Percentiles rank a stretch among this genome's conserved stretches.
Evolutionary conservation across 2,329 filamentous ascomycete species (phyloP).

Genomic region (Penicillium sp.): DNA sequence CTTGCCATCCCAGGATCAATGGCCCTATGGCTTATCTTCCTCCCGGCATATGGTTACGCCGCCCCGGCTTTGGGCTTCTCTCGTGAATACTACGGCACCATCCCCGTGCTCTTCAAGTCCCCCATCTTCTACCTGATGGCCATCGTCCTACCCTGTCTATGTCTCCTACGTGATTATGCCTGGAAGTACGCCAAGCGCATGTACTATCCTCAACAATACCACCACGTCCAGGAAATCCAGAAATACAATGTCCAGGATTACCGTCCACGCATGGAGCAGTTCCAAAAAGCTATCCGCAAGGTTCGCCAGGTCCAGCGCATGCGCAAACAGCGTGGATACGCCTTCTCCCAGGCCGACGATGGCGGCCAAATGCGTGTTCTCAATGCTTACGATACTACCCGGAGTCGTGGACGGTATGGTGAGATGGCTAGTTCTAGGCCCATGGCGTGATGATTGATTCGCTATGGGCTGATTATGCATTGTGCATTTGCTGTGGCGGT

Average conservation of each 20-base stretch:
- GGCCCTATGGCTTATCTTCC: slow-evolving; percentile 84
- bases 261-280: slow-evolving; percentile 97
- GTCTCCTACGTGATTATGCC: slow-evolving; percentile 80
- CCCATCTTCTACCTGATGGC: slow-evolving; percentile 90
- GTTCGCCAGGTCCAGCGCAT: slow-evolving; percentile 97
- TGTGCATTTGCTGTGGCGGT: slow-evolving; percentile 8
- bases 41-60: slow-evolving; percentile 81
- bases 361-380: slow-evolving; percentile 83
- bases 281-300: slow-evolving; percentile 98
- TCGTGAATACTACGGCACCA: slow-evolving; percentile 77
- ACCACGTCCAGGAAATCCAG: slow-evolving; percentile 98
- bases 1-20: slow-evolving; percentile 93
- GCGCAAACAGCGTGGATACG: slow-evolving; percentile 98
- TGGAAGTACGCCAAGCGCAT: slow-evolving; percentile 99
- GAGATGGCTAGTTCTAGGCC: slow-evolving; percentile 74
- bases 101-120: slow-evolving; percentile 74
- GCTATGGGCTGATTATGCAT: slow-evolving; percentile 4
- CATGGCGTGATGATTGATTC: slow-evolving; percentile 29
- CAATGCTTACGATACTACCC: slow-evolving; percentile 96
- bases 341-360: slow-evolving; percentile 96
- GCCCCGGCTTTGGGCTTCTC: slow-evolving; percentile 81
- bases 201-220: slow-evolving; percentile 93
- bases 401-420: slow-evolving; percentile 84
- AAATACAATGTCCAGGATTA: slow-evolving; percentile 99
- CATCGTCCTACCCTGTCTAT: slow-evolving; percentile 74